Base-by-base conservation (phyloP, 2,329 filamentous ascomycete genomes). In the Cordyceps militaris region DNA sequence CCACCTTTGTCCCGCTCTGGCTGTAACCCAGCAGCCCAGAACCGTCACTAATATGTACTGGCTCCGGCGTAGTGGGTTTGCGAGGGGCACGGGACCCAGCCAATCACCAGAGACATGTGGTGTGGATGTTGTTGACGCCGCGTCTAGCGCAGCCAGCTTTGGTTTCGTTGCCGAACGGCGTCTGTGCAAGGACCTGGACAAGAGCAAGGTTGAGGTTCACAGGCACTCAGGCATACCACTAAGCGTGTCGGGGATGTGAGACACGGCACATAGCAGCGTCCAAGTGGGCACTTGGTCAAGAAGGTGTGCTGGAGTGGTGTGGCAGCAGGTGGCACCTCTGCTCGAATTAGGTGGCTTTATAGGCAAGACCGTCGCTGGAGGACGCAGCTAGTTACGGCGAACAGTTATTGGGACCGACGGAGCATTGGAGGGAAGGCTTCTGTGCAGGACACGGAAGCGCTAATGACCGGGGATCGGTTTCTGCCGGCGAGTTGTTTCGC, bases 141-240 rank as follows among this genome's bases (percentile, higher is more conserved):
- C 54, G 54, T 42, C 36, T 50, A 56, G 54, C 54, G 44, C 26
- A 49, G 34, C 30, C 44, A 40, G 36, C 54, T 42, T n/a, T 50
- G 11, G 4, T 46, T 26, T 23, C 32, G 16, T 56, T 16, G 8
- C 32, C 9, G 19, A 43, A 21, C 10, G 32, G 53, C 52, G 52
- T 23, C 42, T 55, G 52, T 55, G 30, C 23, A 21, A 54, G 42
- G 42, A 26, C 14, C 30, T 6, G 40, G 13, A 46, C 40, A 8
- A n/a, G 21, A 47, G 26, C 38, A 43, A 34, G 50, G 24, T 34
- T 53, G 26, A 28, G 52, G 34, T 11, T 55, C 24, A 16, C 24
- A 48, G 32, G 11, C 53, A 42, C 42, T 26, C 40, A 47, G 23
- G 28, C 6, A 30, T 30, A 9, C 32, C 9, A 21, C 19, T n/a